These are phyloP conservation scores for Climacium dendroides DNA, from an alignment of 225 moss, liverwort and hornwort genomes.

Conservation along the genomic window DNA sequence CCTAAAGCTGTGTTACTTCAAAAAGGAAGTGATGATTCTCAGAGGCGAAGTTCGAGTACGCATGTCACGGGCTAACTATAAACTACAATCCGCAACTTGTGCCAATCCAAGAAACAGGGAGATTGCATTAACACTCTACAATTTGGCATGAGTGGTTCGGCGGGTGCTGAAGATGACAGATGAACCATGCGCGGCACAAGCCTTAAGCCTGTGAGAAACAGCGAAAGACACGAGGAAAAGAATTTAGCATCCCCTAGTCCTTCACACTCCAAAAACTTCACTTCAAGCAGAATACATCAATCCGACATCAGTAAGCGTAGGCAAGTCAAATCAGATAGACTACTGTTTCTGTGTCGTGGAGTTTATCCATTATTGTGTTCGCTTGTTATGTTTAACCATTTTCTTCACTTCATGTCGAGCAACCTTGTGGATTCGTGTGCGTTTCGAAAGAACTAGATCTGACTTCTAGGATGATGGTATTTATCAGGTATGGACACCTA, in stretches of 20 bases:
- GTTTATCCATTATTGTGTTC: background rate
- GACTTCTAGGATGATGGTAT: too few relatives aligned
- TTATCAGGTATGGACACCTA: background rate
- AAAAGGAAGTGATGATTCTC: background rate
- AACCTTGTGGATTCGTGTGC: background rate
- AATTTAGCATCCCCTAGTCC: background rate
- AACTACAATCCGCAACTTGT: conserved; percentile 28
- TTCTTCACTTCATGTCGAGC: background rate
- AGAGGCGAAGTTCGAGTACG: background rate
- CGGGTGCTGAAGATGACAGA: background rate
- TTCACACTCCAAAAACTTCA: background rate
- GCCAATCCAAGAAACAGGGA: conserved; percentile 19
- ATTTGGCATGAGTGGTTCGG: background rate
- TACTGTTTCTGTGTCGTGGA: background rate
- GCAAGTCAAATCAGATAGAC: background rate
- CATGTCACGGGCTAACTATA: conserved; percentile 11
- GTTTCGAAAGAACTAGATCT: background rate
- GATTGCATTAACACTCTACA: background rate
- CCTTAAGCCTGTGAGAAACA: background rate
- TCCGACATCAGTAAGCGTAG: background rate
- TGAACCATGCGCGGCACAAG: background rate
- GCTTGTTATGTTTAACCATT: too few relatives aligned
- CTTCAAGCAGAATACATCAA: background rate
- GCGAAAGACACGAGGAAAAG: background rate
- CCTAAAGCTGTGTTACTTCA: background rate